A percentile compares a stretch with the other conserved stretches of the same genome.
Conservation (phyloP, 2,329 filamentous ascomycete genomes). For the Septoria linicola region DNA sequence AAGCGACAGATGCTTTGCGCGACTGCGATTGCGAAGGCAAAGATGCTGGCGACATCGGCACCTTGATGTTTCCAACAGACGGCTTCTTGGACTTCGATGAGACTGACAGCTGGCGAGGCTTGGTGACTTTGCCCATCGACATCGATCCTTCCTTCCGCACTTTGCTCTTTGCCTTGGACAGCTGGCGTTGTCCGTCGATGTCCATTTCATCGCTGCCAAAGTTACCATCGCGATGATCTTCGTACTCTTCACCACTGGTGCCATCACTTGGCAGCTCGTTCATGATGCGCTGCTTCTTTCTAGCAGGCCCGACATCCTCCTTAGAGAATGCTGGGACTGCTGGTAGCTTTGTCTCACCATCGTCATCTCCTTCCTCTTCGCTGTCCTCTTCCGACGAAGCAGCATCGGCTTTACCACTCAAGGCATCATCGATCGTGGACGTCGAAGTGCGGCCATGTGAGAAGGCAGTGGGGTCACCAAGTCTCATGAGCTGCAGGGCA, state of each 20-base stretch:
- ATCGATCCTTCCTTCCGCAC: slow-evolving; percentile 31
- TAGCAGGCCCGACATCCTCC: slow-evolving; percentile 32
- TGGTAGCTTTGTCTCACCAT: slow-evolving; percentile 51
- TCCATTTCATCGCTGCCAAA: slow-evolving; percentile 58
- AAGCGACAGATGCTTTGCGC: slow-evolving; percentile 70
- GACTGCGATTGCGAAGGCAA: slow-evolving; percentile 65
- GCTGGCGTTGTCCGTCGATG: slow-evolving; percentile 41
- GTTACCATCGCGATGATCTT: slow-evolving; percentile 52
- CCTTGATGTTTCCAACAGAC: slow-evolving; percentile 37
- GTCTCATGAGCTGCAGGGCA: slow-evolving; percentile 91
- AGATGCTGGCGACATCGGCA: slow-evolving; percentile 58
- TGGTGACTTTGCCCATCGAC: slow-evolving; percentile 39
- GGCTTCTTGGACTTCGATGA: slow-evolving; percentile 52
- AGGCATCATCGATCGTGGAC: slow-evolving; percentile 88
- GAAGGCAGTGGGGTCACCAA: slow-evolving; percentile 90
- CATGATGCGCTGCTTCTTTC: slow-evolving; percentile 42
- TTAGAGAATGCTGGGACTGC: slow-evolving; percentile 31
- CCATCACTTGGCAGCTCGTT: slow-evolving; percentile 57
- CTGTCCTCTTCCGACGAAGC: slow-evolving; percentile 72
- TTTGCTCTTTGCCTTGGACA: slow-evolving; percentile 46
- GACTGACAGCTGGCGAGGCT: slow-evolving; percentile 46
- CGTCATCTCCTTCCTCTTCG: slow-evolving; percentile 75
- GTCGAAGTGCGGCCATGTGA: slow-evolving; percentile 90
- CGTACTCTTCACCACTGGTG: slow-evolving; percentile 62
- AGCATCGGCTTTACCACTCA: slow-evolving; percentile 83